Base-by-base conservation (phyloP, 2,329 filamentous ascomycete species). In the Plectosphaerella cucumerina region DNA sequence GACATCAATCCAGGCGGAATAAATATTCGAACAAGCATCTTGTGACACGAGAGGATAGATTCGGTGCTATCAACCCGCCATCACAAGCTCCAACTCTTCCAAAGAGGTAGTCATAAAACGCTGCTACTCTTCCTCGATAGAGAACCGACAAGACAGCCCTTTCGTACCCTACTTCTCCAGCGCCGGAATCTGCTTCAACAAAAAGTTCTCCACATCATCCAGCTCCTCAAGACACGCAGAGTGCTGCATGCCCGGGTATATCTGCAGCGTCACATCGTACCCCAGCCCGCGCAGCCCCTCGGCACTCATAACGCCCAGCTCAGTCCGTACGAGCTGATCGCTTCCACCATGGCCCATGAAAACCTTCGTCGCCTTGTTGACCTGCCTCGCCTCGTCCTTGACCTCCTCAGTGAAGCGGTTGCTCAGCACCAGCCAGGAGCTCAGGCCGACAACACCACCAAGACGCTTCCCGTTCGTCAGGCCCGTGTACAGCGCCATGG, bases 301-400 rank as follows among this genome's bases (percentile, higher is more conserved):
- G 3, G 80, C 82, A 21, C 88, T 90, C 68, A 76, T 66, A 65
- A 82, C 70, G 14, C 89, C 93, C 68, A 88, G 86, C 50, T 79
- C 71, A 42, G 84, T 80, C 58, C 76, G 78, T 9, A 97, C 88
- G 3, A 96, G 73, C 14, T 78, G 78, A 67, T 99, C 93, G 1
- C 71, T 71, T 54, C 85, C 80, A n/a, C 94, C 94, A 61, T 97
- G 94, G 12, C 82, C 90, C 85, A 97, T 87, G 69, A 94, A 89
- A 56, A 97, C 84, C 1, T 89, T 88, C 2, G 90, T 96, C 39
- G 87, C 76, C 68, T 84, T 80, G 67, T 90, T 91, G 50, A 78
- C 74, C 52, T 75, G 70, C 53, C 50, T 50, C 17, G 44, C 42
- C 9, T 18, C 49, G 2, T 79, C 74, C 47, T 37, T 47, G 20